Conservation (phyloP, 2,329 filamentous ascomycete species). For the Venturia asperata region DNA sequence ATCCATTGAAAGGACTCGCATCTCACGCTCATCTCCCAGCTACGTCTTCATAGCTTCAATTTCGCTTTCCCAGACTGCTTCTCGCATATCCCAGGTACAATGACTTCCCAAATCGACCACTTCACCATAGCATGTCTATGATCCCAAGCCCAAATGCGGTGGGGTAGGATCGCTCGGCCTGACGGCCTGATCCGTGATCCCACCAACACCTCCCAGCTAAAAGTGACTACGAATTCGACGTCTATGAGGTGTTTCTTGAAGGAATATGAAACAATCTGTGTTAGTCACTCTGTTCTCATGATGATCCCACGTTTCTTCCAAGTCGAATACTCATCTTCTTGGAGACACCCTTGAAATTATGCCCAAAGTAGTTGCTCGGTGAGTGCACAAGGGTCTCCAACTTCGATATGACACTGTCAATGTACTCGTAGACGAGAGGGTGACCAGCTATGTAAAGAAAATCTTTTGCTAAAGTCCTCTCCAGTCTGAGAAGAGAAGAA, state of each 20-base stretch:
- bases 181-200: constrained; percentile 1
- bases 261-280: constrained; percentile 21
- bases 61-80: neutral
- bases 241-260: constrained; percentile 21
- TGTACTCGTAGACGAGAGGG: constrained; percentile 19
- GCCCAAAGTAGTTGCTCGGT: constrained; percentile 17
- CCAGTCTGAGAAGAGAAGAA: constrained; percentile 18
- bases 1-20: too few relatives aligned
- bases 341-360: constrained; percentile 17
- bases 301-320: constrained; percentile 20
- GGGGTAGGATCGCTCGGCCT: constrained; percentile 8
- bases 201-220: constrained; percentile 22
- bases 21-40: too few relatives aligned
- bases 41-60: neutral
- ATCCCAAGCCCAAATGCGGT: constrained; percentile 8
- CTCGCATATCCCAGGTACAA: neutral
- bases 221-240: constrained; percentile 21
- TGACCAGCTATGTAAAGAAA: constrained; percentile 19
- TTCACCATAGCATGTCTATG: constrained; percentile 19
- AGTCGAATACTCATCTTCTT: constrained; percentile 18
- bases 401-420: constrained; percentile 14
- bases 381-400: constrained; percentile 17
- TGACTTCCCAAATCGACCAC: constrained; percentile 12
- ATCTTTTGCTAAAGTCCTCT: constrained; percentile 16
- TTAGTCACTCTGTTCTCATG: constrained; percentile 17